A percentile compares a stretch with the other conserved stretches of the same genome.
phyloP scores from a whole-genome alignment of 2,329 filamentous ascomycete species.

The Pseudopithomyces maydicus region DNA sequence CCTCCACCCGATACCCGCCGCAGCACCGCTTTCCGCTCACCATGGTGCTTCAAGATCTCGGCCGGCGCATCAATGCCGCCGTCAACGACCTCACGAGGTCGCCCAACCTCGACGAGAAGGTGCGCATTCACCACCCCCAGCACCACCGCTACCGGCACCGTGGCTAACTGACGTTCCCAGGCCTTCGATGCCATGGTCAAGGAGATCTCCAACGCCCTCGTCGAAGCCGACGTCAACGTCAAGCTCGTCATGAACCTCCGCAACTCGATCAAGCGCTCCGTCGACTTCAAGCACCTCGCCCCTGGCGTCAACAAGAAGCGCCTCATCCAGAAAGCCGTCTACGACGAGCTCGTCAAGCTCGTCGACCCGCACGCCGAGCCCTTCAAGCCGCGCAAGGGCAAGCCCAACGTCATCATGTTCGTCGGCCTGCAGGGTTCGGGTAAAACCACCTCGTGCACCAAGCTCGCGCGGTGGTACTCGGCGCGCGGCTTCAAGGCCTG shows the following conservation, averaged over 20 bases:
- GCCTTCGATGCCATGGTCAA: slow-evolving; percentile 98
- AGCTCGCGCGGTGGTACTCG: slow-evolving; percentile 93
- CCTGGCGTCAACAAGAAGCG: slow-evolving; percentile 97
- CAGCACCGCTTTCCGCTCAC: slow-evolving; percentile 23
- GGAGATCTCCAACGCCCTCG: slow-evolving; percentile 92
- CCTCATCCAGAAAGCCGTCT: slow-evolving; percentile 95
- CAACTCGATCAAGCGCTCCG: slow-evolving; percentile 86
- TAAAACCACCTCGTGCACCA: slow-evolving; percentile 98
- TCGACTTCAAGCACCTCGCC: slow-evolving; percentile 94
- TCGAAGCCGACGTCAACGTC: slow-evolving; percentile 97
- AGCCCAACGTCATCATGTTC: slow-evolving; percentile 98
- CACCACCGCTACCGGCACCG: slow-evolving; percentile 11
- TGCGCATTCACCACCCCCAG: slow-evolving; percentile 39
- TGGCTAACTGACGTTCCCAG: slow-evolving; percentile 57
- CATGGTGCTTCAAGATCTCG: slow-evolving; percentile 99
- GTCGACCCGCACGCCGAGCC: slow-evolving; percentile 95
- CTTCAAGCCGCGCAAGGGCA: slow-evolving; percentile 96
- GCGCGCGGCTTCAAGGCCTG: slow-evolving; percentile 91
- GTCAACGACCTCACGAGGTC: slow-evolving; percentile 92
- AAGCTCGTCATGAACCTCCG: slow-evolving; percentile 88
- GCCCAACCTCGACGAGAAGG: slow-evolving; percentile 95
- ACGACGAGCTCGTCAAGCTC: slow-evolving; percentile 92
- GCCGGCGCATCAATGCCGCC: slow-evolving; percentile 96
- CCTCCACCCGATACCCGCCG: slow-evolving; percentile 9
- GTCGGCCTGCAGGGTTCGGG: slow-evolving; percentile 96